These are phyloP conservation scores for Takashimella koratensis DNA, from an alignment of 1,284 basidiomycete genomes.

Conservation along the genomic window DNA sequence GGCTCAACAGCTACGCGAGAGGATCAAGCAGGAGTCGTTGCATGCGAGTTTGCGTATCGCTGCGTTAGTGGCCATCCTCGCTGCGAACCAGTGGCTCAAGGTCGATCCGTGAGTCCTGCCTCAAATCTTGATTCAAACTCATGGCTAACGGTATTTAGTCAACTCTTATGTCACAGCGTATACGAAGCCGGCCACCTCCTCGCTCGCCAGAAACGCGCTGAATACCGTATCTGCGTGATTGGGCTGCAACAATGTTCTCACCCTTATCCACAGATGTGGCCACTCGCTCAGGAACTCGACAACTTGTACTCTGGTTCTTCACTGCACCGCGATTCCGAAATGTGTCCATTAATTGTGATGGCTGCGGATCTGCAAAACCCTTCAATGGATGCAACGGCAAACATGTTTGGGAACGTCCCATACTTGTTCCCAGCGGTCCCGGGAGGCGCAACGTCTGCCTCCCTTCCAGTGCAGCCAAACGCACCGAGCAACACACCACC, in stretches of 20 bases:
- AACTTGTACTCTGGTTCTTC: no score
- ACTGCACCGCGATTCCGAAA: no score
- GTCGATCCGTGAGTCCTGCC: constrained; percentile 55
- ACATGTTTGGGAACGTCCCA: no score
- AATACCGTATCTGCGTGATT: constrained; percentile 73
- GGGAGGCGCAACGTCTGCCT: no score
- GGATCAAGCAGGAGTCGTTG: constrained; percentile 72
- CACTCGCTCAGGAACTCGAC: constrained; percentile 61
- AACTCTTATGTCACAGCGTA: constrained; percentile 72
- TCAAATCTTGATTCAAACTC: no score
- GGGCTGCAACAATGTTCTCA: constrained; percentile 76
- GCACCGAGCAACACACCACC: no score
- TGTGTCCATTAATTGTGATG: no score
- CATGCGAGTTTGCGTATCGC: constrained; percentile 81
- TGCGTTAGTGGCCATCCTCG: constrained; percentile 62
- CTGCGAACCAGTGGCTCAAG: constrained; percentile 71
- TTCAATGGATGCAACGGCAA: no score
- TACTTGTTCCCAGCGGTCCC: no score
- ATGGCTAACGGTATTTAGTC: constrained; percentile 9
- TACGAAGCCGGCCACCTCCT: constrained; percentile 77
- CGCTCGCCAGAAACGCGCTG: constrained; percentile 71
- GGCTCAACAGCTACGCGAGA: constrained; percentile 63
- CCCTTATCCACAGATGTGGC: constrained; percentile 68
- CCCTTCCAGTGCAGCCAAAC: no score
- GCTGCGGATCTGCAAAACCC: no score